Percentiles rank a stretch among this genome's conserved stretches.
Conservation (phyloP, 257 asterid species). For the Primulina huaijiensis region DNA sequence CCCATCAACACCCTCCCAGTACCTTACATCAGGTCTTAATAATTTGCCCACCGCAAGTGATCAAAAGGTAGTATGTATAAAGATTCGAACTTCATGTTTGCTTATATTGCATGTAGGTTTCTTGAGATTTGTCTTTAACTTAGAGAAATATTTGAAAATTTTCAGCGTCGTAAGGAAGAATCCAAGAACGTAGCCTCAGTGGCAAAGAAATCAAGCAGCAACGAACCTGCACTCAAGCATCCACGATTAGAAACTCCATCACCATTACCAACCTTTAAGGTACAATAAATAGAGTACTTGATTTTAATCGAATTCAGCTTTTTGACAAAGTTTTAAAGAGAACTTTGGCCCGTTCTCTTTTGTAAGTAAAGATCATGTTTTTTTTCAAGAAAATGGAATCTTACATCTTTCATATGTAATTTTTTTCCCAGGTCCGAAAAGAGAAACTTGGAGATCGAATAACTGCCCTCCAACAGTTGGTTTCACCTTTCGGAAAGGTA, state of each 20-base stretch:
- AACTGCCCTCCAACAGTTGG: conserved; percentile 59
- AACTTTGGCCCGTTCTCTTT: not conserved
- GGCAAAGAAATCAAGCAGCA: conserved; percentile 33
- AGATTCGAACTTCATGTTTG: not conserved
- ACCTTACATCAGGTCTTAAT: conserved; percentile 25
- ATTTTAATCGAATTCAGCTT: not conserved
- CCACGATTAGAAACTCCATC: conserved; percentile 65
- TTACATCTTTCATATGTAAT: not conserved
- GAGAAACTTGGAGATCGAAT: conserved; percentile 60
- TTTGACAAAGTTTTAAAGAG: conserved; percentile 15
- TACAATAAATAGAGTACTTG: not conserved
- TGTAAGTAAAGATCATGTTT: not conserved
- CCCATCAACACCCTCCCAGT: conserved; percentile 40
- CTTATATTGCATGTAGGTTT: not conserved
- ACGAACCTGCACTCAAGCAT: conserved; percentile 47
- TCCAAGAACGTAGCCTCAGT: conserved; percentile 13
- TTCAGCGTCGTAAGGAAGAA: conserved; percentile 40
- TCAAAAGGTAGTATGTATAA: conserved; percentile 30
- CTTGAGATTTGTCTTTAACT: conserved; percentile 5
- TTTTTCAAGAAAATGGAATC: conserved; percentile 12
- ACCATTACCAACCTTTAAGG: conserved; percentile 80
- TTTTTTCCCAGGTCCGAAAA: conserved; percentile 42
- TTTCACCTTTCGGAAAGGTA: conserved; percentile 53
- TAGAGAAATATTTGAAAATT: not conserved
- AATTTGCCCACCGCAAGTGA: conserved; percentile 15